Base-by-base conservation (phyloP, 192 early-diverging fungal genomes). In the Gaertneriomyces sp. region DNA sequence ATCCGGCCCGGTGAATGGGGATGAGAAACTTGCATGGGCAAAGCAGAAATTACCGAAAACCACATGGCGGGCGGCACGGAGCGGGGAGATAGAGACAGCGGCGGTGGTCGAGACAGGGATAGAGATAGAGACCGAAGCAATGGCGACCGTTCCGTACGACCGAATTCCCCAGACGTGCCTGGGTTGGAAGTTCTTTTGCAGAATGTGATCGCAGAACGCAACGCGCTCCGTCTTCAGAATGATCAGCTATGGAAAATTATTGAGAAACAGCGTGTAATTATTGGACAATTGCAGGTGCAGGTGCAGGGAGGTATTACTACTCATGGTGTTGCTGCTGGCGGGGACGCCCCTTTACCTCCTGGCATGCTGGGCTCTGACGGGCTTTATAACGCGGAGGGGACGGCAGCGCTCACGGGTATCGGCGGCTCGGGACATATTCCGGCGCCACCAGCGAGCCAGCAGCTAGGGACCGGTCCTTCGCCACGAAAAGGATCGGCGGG, bases 191-290 rank as follows among this genome's bases (percentile, higher is more conserved):
- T 60, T 6, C 58, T 68, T 5, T 39, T 68, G 42, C 66, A 68
- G 56, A 68, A 68, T 43, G 65, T 69, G n/a, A 64, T 72, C 12
- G 57, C 49, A 8, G 70, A 77, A 64, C 61, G 91, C 53, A 85
- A 91, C 64, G 79, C 85, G 6, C 83, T 91, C 58, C 85, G 87
- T 50, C 74, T 76, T 40, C 91, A 96, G 71, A 94, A 93, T 58
- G 90, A 89, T 40, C 88, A 90, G 61, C 81, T 96, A 25, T 94
- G 93, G 90, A 90, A 89, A 71, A 89, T 94, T 60, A 91, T 94
- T 66, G 93, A 96, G 68, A 88, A 90, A 60, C 93, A 96, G 77
- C 78, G 91, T 53, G 70, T 80, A 47, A 90, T 93, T 58, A 94
- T 96, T 58, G 87, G 90, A 60, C 88, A 93, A 56, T 79, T 96